Percentiles rank a stretch among this genome's conserved stretches.
These are phyloP conservation scores for Heritiera fomes DNA, from an alignment of 345 rosid species.

Conservation along the genomic window DNA sequence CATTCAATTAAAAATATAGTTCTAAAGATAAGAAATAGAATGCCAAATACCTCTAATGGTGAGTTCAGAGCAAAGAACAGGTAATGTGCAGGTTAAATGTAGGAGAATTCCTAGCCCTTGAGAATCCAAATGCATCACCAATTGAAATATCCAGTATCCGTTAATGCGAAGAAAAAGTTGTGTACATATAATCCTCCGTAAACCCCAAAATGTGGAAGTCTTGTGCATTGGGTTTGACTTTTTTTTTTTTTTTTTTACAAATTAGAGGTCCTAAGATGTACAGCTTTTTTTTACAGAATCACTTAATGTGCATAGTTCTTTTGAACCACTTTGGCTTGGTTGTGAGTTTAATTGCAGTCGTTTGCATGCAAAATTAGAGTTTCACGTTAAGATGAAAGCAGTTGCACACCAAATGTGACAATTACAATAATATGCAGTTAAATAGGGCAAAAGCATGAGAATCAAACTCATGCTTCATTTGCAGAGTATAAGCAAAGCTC, in stretches of 20 bases:
- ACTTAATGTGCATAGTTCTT: not conserved
- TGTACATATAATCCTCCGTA: too few relatives aligned
- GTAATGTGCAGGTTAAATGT: not conserved
- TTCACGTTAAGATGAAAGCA: not conserved
- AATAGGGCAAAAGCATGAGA: not conserved
- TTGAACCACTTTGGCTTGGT: not conserved
- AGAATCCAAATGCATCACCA: not conserved
- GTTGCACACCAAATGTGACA: not conserved
- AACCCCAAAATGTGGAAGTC: too few relatives aligned
- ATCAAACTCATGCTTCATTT: not conserved
- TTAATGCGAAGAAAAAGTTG: too few relatives aligned
- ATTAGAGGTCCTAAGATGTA: not conserved
- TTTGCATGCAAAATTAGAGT: not conserved
- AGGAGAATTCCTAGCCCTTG: not conserved
- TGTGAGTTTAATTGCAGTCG: not conserved
- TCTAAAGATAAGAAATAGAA: not conserved
- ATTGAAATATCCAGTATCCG: not conserved
- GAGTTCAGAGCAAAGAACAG: not conserved
- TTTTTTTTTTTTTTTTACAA: not conserved
- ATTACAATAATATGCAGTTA: not conserved
- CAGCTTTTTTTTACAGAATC: not conserved
- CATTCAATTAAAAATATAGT: conserved; percentile 4
- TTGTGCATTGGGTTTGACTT: too few relatives aligned
- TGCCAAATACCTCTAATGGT: not conserved
- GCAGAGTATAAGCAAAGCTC: not conserved